Conservation (phyloP, 1,284 basidiomycete species). For the Ganoderma sinense region DNA sequence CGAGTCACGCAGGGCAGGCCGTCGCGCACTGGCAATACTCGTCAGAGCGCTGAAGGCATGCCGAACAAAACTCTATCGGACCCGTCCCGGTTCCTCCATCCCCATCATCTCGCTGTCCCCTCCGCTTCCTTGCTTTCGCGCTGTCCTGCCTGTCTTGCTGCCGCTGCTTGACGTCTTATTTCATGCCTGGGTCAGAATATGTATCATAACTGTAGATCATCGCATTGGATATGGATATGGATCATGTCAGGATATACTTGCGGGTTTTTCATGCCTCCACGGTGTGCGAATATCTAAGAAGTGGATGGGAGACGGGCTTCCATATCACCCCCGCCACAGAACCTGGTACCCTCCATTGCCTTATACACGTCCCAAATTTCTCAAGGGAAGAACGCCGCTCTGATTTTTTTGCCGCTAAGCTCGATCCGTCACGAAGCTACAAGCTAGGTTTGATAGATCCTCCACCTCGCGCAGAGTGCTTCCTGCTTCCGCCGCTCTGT, state of each 20-base stretch:
- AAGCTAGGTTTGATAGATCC: slow-evolving; percentile 25
- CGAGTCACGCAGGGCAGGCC: slow-evolving; percentile 32
- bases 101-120: not conserved
- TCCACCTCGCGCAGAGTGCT: slow-evolving; percentile 19
- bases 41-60: slow-evolving; percentile 53
- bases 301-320: slow-evolving; percentile 10
- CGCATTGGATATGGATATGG: slow-evolving; percentile 3
- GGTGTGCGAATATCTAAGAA: not conserved
- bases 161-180: slow-evolving; percentile 15
- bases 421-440: slow-evolving; percentile 23
- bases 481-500: slow-evolving; percentile 27
- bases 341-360: slow-evolving; percentile 13
- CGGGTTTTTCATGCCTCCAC: not conserved
- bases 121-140: slow-evolving; percentile 17
- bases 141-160: slow-evolving; percentile 10
- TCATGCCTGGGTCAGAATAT: slow-evolving; percentile 9
- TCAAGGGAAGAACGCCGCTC: slow-evolving; percentile 27
- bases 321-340: slow-evolving; percentile 7
- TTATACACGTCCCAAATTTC: slow-evolving; percentile 16
- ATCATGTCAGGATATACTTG: slow-evolving; percentile 8
- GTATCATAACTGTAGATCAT: slow-evolving; percentile 24
- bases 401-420: slow-evolving; percentile 23
- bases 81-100: not conserved
- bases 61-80: not conserved
- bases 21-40: slow-evolving; percentile 72